Conservation (phyloP, 305 asterid genomes). For the Fraxinus paxiana region DNA sequence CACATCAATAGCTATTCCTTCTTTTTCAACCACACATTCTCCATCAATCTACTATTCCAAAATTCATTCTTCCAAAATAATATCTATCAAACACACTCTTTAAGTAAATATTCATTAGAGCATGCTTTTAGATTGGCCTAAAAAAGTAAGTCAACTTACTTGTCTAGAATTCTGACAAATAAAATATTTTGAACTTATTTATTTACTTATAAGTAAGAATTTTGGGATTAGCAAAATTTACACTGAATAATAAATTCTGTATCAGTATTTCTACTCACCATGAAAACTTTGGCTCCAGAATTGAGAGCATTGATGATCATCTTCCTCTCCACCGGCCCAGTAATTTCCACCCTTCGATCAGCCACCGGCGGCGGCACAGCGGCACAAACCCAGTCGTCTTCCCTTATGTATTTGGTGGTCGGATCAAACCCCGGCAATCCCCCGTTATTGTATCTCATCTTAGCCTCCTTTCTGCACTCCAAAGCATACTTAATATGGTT, state of each 20-base stretch:
- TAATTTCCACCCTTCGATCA: constrained; percentile 86
- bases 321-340: constrained; percentile 93
- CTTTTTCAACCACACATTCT: no score
- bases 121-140: no score
- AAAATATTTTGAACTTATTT: no score
- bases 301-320: constrained; percentile 95
- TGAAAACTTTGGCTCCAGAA: constrained; percentile 94
- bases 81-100: no score
- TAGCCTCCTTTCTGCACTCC: constrained; percentile 69
- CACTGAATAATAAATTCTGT: background rate
- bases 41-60: no score
- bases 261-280: constrained; percentile 40
- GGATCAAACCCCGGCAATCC: constrained; percentile 71
- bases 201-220: no score
- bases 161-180: no score
- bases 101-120: no score
- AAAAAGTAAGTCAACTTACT: no score
- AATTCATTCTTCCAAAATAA: no score
- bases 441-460: constrained; percentile 60
- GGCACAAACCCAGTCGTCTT: constrained; percentile 66
- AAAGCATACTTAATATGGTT: constrained; percentile 61
- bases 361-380: constrained; percentile 66
- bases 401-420: constrained; percentile 56
- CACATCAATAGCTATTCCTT: no score
- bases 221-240: background rate